Percentiles rank a stretch among this genome's conserved stretches.
Evolutionary conservation across 2,329 filamentous ascomycete species (phyloP).

Genomic region (Hortaea sp.): DNA sequence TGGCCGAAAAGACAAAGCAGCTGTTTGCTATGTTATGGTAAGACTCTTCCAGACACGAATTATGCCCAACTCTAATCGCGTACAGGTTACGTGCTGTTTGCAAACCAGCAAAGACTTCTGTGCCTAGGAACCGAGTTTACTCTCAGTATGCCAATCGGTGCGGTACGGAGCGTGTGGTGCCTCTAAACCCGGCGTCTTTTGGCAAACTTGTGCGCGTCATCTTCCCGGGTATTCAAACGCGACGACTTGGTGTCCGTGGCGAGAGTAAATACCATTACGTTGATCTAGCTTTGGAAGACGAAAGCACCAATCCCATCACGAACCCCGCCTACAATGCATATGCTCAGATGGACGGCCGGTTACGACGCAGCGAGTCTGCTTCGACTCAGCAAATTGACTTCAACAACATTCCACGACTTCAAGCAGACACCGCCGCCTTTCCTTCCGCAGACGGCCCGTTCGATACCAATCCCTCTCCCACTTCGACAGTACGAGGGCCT

Average conservation of each 20-base stretch:
- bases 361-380: constrained; percentile 21
- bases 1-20: constrained; percentile 73
- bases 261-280: constrained; percentile 97
- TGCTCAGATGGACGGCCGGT: constrained; percentile 11
- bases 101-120: constrained; percentile 67
- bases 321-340: constrained; percentile 4
- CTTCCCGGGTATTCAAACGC: constrained; percentile 88
- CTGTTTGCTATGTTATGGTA: constrained; percentile 86
- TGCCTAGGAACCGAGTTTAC: constrained; percentile 87
- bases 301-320: constrained; percentile 17
- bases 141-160: constrained; percentile 90
- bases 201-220: constrained; percentile 94
- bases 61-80: constrained; percentile 15
- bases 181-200: constrained; percentile 93
- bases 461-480: constrained; percentile 19
- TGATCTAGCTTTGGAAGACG: constrained; percentile 42
- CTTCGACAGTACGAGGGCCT: constrained; percentile 24
- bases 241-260: constrained; percentile 81
- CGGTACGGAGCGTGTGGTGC: constrained; percentile 85
- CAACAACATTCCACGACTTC: constrained; percentile 34
- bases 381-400: constrained; percentile 24
- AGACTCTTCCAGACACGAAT: constrained; percentile 20
- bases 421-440: constrained; percentile 40
- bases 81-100: constrained; percentile 64
- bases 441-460: constrained; percentile 26